Conservation (phyloP, 345 rosid species). For the Odontarrhena argentea region DNA sequence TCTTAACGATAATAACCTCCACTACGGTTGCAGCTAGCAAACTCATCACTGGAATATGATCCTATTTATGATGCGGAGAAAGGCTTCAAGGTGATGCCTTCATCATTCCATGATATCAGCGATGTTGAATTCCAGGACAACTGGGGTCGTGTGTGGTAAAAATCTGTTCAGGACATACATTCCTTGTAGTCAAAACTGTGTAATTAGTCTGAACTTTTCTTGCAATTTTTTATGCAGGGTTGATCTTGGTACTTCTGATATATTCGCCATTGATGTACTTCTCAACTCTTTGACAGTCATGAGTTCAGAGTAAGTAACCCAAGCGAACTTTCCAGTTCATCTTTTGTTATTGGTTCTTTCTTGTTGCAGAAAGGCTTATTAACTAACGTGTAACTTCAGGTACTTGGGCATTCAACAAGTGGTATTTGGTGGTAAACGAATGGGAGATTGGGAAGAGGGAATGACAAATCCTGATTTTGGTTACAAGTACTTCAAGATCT, state of each 20-base stretch:
- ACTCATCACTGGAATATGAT: slow-evolving; percentile 72
- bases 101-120: slow-evolving; percentile 89
- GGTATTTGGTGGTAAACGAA: slow-evolving; percentile 73
- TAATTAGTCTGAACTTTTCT: slow-evolving; percentile 7
- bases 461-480: slow-evolving; percentile 79
- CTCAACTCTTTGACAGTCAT: slow-evolving; percentile 84
- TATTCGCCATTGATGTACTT: slow-evolving; percentile 77
- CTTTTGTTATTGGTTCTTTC: neutral
- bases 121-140: slow-evolving; percentile 96
- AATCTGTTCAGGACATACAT: neutral
- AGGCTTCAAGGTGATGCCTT: slow-evolving; percentile 78
- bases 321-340: neutral
- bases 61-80: slow-evolving; percentile 82
- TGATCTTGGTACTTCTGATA: slow-evolving; percentile 87
- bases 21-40: slow-evolving; percentile 61
- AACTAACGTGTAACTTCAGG: slow-evolving; percentile 44
- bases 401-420: slow-evolving; percentile 82
- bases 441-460: slow-evolving; percentile 98
- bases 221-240: slow-evolving; percentile 58
- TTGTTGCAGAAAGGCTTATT: slow-evolving; percentile 4
- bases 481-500: slow-evolving; percentile 81
- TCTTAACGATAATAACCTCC: neutral
- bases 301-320: slow-evolving; percentile 74
- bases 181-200: neutral
- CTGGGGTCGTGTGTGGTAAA: slow-evolving; percentile 92